phyloP scores from a whole-genome alignment of 805 yeast genomes.

The Wickerhamomyces bisporus region DNA sequence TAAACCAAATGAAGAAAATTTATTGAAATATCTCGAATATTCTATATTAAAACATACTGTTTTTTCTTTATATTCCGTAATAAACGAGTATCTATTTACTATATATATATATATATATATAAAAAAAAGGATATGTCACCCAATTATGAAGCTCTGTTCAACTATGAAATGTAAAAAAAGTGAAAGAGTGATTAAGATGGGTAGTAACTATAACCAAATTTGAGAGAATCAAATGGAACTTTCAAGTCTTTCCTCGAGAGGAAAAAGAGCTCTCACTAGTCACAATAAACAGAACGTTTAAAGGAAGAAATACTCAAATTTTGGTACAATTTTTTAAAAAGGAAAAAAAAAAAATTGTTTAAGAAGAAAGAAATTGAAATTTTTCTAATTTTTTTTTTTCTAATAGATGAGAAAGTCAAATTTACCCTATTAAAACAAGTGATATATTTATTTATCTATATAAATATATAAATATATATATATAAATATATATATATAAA shows the following conservation, averaged over 20 bases:
- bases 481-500: background rate
- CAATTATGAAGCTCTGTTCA: slow-evolving; percentile 17
- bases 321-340: background rate
- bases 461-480: too few species aligned
- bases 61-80: background rate
- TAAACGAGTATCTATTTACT: background rate
- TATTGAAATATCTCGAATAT: background rate
- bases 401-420: background rate
- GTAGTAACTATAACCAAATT: background rate
- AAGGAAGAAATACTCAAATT: background rate
- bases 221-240: background rate
- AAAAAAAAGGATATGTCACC: slow-evolving; percentile 15
- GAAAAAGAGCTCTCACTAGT: background rate
- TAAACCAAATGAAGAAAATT: too few species aligned
- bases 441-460: too few species aligned
- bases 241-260: background rate
- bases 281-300: background rate
- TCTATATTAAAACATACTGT: background rate
- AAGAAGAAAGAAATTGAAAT: background rate
- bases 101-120: too few species aligned
- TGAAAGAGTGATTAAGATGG: slow-evolving; percentile 15
- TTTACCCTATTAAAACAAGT: too few species aligned
- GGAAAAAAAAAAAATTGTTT: too few species aligned
- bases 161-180: slow-evolving; percentile 6
- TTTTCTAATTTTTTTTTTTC: background rate